A percentile compares a stretch with the other conserved stretches of the same genome.
Conservation (phyloP, 2,329 filamentous ascomycete species). For the Didymella sp. region DNA sequence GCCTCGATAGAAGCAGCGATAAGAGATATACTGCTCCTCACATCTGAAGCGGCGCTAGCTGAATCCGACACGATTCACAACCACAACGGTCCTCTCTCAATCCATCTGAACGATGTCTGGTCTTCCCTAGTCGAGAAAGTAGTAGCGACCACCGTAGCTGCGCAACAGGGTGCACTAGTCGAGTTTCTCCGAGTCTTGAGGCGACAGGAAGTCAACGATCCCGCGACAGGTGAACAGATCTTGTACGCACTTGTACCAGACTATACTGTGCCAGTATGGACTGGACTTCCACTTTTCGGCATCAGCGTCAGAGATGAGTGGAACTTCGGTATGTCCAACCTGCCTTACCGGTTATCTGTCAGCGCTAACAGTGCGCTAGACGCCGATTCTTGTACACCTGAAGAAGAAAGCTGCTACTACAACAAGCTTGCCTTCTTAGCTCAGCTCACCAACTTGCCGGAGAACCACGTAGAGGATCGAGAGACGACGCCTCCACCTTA, state of each 20-base stretch:
- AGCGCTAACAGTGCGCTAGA: neutral
- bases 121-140: neutral
- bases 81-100: neutral
- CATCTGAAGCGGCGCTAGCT: neutral
- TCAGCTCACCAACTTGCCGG: neutral
- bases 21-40: neutral
- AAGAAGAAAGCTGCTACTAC: neutral
- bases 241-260: neutral
- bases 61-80: neutral
- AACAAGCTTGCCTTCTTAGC: slow-evolving; percentile 8
- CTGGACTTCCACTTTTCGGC: slow-evolving; percentile 1
- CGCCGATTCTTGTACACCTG: neutral
- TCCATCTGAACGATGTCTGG: slow-evolving; percentile 2
- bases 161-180: neutral
- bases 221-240: neutral
- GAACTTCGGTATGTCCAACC: neutral
- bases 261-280: slow-evolving; percentile 1
- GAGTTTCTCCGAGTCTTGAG: neutral
- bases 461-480: neutral
- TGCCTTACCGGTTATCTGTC: neutral
- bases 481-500: neutral
- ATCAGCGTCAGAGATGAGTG: slow-evolving; percentile 5
- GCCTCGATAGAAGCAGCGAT: neutral
- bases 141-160: neutral
- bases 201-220: slow-evolving; percentile 3